These are phyloP conservation scores for Colletotrichum tropicale DNA, from an alignment of 2,329 filamentous ascomycete genomes.

Conservation along the genomic window DNA sequence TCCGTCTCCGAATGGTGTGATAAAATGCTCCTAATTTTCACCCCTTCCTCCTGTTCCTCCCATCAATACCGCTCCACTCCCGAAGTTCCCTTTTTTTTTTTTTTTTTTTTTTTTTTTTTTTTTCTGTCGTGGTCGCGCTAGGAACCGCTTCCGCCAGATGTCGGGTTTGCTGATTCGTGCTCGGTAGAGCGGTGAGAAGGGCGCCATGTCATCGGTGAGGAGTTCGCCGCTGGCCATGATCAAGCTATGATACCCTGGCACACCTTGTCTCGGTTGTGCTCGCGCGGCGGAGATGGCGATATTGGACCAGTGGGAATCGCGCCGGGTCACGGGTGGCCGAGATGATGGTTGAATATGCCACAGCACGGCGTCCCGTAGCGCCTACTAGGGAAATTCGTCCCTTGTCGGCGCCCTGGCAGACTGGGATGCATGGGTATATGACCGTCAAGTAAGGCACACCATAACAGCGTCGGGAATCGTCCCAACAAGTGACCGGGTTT, in stretches of 20 bases:
- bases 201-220: slow-evolving; percentile 1
- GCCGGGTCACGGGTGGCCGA: not conserved
- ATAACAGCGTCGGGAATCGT: slow-evolving; percentile 6
- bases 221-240: not conserved
- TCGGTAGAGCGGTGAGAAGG: slow-evolving; percentile 10
- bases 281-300: not conserved
- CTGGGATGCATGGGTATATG: slow-evolving; percentile 11
- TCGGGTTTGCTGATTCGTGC: not conserved
- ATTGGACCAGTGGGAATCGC: not conserved
- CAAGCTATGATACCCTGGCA: not conserved
- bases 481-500: slow-evolving; percentile 13
- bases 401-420: slow-evolving; percentile 6
- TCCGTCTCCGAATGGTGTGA: not conserved
- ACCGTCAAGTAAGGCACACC: not conserved
- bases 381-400: slow-evolving; percentile 1
- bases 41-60: not conserved
- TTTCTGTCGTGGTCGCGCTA: not conserved
- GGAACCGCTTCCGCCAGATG: not conserved
- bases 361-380: not conserved
- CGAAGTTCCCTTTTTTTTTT: not conserved
- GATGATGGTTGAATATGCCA: not conserved
- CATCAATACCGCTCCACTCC: not conserved
- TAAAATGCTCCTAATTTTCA: not conserved
- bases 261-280: not conserved
- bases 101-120: not conserved